Base-by-base conservation (phyloP, 371 early-diverging fungal genomes). In the Zychaea mexicana region DNA sequence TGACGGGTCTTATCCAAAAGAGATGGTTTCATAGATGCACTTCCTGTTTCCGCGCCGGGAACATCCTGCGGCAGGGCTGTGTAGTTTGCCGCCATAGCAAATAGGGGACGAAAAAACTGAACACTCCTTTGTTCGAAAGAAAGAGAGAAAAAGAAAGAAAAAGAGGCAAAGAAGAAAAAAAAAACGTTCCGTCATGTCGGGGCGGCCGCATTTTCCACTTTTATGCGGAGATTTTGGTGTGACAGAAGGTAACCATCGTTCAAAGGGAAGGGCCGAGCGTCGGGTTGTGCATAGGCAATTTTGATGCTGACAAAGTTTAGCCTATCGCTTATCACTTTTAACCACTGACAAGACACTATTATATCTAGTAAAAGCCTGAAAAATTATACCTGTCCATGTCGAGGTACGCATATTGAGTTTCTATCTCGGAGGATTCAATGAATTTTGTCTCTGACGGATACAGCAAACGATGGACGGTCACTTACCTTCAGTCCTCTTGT, bases 1-100 rank as follows among this genome's bases (percentile, higher is more conserved):
- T 52, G 38, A 33, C 57, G 55, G 13, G 54, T 42, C 9, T 63
- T 57, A 27, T 62, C 59, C 26, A 52, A 33, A 17, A 61, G 12
- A 7, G 66, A 61, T 15, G n/a, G 26, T 13, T 36, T 27, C n/a
- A n/a, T n/a, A n/a, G n/a, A n/a, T n/a, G n/a, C n/a, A 33, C 39
- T 57, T 10, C 13, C 19, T 0, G 49, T 6, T n/a, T 42, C 57
- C 28, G 47, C 15, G n/a, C 22, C 33, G 22, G 54, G 31, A 13
- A 53, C 60, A 45, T 63, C 68, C 42, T 67, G 63, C 12, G 68
- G 68, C 52, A 67, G 28, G 8, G 59, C 24, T 22, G 60, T 26
- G 52, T 67, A 67, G 5, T 54, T 57, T 57, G 56, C 52, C 7
- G 67, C 57, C 63, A 67, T 62, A 56, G 19, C 28, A 38, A 13